Percentiles rank a stretch among this genome's conserved stretches.
phyloP scores from a whole-genome alignment of 2,329 filamentous ascomycete genomes.

The Exophiala sp. region DNA sequence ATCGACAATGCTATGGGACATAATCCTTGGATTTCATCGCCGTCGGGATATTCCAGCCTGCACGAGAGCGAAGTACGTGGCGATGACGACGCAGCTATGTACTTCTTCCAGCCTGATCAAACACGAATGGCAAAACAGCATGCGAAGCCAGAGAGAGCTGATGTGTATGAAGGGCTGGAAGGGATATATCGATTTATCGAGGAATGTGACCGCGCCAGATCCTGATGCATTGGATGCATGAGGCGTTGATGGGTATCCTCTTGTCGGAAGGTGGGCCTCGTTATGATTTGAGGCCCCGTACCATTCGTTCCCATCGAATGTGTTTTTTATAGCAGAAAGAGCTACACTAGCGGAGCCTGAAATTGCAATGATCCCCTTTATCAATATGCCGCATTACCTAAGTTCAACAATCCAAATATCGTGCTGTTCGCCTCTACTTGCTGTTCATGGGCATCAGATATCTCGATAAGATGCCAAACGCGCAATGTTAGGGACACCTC shows the following conservation, averaged over 20 bases:
- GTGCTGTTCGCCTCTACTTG: no score
- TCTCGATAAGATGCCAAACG: no score
- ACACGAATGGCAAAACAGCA: neutral
- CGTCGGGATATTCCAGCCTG: conserved; percentile 57
- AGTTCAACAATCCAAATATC: neutral
- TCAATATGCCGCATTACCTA: neutral
- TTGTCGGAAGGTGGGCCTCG: no score
- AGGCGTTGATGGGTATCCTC: no score
- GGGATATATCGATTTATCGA: conserved; percentile 65
- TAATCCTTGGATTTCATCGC: conserved; percentile 54
- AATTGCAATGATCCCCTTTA: conserved; percentile 12
- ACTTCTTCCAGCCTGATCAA: conserved; percentile 26
- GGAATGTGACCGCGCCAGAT: conserved; percentile 54
- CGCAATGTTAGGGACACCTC: no score
- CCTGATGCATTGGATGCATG: conserved; percentile 2
- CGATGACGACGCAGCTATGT: conserved; percentile 35
- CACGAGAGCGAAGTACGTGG: conserved; percentile 45
- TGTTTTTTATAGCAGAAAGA: conserved; percentile 14
- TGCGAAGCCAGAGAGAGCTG: conserved; percentile 27
- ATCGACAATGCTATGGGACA: conserved; percentile 39
- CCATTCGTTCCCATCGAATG: neutral
- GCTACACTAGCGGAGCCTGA: conserved; percentile 20
- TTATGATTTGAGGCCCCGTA: no score
- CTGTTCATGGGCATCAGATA: no score
- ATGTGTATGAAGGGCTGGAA: conserved; percentile 57